These are phyloP conservation scores for Kingdonia uniflora DNA, from an alignment of 164 flowering plant species.

Conservation along the genomic window DNA sequence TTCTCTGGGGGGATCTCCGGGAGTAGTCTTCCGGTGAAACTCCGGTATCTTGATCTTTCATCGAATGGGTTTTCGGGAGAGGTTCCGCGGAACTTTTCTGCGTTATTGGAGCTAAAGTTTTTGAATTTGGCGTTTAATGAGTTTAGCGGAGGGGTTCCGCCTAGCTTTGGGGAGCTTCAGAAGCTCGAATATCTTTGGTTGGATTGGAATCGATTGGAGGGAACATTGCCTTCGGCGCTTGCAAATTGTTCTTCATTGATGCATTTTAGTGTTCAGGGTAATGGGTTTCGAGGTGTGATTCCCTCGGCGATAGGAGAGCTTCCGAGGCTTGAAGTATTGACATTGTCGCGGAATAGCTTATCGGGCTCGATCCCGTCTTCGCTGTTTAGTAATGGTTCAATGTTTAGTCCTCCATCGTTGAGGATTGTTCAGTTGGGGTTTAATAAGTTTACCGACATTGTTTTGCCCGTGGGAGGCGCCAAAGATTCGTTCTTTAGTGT, in stretches of 20 bases:
- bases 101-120: slow-evolving; percentile 29
- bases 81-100: slow-evolving; percentile 35
- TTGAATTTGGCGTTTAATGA: slow-evolving; percentile 60
- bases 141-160: slow-evolving; percentile 57
- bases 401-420: slow-evolving; percentile 28
- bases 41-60: slow-evolving; percentile 38
- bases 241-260: slow-evolving; percentile 63
- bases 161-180: slow-evolving; percentile 49
- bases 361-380: slow-evolving; percentile 53
- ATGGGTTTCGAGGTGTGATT: slow-evolving; percentile 45
- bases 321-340: slow-evolving; percentile 53
- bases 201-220: slow-evolving; percentile 48
- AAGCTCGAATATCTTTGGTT: slow-evolving; percentile 56
- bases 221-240: slow-evolving; percentile 72
- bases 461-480: slow-evolving; percentile 22
- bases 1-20: slow-evolving; percentile 33
- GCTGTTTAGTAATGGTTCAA: slow-evolving; percentile 34
- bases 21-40: slow-evolving; percentile 19
- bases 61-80: slow-evolving; percentile 59
- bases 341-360: slow-evolving; percentile 49
- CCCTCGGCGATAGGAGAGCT: slow-evolving; percentile 53
- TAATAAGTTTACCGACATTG: slow-evolving; percentile 54
- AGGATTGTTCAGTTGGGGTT: slow-evolving; percentile 49
- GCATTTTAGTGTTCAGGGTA: slow-evolving; percentile 60
- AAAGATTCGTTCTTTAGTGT: slow-evolving; percentile 20